phyloP scores from a whole-genome alignment of 148 eudicot species.

The Hydrangea macrophylla region DNA sequence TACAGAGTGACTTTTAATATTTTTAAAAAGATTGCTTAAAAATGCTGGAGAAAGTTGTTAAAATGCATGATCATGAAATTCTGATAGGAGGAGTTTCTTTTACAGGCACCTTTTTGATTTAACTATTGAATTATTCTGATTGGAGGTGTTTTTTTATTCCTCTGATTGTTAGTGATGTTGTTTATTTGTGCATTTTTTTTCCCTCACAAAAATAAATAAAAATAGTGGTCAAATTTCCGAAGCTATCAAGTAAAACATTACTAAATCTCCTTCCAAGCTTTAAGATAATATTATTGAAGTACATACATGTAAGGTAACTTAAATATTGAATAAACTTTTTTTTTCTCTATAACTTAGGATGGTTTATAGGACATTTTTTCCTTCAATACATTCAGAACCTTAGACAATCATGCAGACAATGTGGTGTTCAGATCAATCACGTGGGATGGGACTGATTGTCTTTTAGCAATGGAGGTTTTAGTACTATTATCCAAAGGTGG shows the following conservation, averaged over 20 bases:
- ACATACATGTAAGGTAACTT: background rate
- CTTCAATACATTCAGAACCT: background rate
- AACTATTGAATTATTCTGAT: too few relatives aligned
- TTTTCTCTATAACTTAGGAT: background rate
- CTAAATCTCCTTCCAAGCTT: too few relatives aligned
- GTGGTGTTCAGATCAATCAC: background rate
- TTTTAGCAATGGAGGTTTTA: background rate
- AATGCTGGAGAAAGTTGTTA: background rate
- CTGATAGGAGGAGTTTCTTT: background rate
- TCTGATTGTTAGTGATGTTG: too few relatives aligned
- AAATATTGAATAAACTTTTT: background rate
- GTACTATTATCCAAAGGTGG: background rate
- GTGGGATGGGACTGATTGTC: background rate
- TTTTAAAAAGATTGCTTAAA: slow-evolving; percentile 3
- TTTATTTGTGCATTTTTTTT: too few relatives aligned
- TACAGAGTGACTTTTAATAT: background rate
- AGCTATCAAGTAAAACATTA: background rate
- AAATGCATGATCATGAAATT: background rate
- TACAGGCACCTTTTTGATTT: too few relatives aligned
- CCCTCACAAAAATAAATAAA: background rate
- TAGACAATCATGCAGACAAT: background rate
- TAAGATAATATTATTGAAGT: too few relatives aligned
- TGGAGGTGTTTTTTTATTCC: too few relatives aligned
- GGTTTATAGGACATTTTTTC: background rate
- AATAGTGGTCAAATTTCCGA: background rate